phyloP scores from a whole-genome alignment of 495 filamentous ascomycete species.

The Annulohypoxylon stygium region DNA sequence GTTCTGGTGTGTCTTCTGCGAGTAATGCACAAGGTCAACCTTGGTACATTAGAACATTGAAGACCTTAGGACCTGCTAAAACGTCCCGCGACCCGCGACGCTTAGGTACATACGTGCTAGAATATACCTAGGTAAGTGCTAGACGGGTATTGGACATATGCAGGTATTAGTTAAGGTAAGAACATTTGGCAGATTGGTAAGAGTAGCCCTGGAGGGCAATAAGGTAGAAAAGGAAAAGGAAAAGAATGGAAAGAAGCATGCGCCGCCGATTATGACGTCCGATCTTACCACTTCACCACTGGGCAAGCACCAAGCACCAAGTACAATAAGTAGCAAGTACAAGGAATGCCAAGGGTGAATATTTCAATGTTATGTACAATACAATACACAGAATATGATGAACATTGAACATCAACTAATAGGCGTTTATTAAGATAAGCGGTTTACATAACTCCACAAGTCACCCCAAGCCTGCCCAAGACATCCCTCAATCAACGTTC shows the following conservation, averaged over 20 bases:
- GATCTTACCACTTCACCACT: conserved; percentile 10
- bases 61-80: background rate
- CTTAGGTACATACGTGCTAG: conserved; percentile 7
- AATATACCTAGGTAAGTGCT: conserved; percentile 7
- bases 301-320: no score
- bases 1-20: conserved; percentile 15
- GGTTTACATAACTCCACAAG: conserved; percentile 15
- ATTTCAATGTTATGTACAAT: background rate
- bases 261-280: conserved; percentile 35
- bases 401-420: background rate
- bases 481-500: background rate
- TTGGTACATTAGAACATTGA: conserved; percentile 7
- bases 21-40: conserved; percentile 28
- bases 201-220: background rate
- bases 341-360: no score
- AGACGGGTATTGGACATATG: background rate
- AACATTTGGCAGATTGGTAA: background rate
- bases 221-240: background rate
- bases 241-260: conserved; percentile 31
- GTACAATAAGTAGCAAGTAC: background rate
- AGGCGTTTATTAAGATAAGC: background rate
- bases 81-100: conserved; percentile 11
- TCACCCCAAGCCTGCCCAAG: background rate
- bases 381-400: no score
- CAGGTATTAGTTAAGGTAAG: background rate